Evolutionary conservation across 129 eudicot genomes (phyloP).

Genomic region (Saussurea involucrata): DNA sequence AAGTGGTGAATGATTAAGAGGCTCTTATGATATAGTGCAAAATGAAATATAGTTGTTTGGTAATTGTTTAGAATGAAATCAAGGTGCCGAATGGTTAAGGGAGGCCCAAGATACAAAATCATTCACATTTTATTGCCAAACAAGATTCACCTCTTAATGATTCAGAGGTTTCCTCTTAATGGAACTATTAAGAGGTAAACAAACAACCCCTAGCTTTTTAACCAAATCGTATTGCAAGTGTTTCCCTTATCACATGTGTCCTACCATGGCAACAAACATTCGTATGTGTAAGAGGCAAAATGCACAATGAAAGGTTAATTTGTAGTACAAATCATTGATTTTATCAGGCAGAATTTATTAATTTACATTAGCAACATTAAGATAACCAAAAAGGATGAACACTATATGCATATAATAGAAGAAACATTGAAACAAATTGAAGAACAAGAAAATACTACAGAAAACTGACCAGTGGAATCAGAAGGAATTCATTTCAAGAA

Average conservation of each 20-base stretch:
- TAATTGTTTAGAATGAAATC: no score
- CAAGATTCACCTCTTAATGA: no score
- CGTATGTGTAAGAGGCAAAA: not conserved
- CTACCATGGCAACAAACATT: not conserved
- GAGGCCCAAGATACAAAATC: no score
- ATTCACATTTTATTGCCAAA: no score
- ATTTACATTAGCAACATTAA: slow-evolving; percentile 27
- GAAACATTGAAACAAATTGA: not conserved
- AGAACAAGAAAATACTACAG: slow-evolving; percentile 4
- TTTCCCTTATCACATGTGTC: not conserved
- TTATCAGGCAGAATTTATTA: slow-evolving; percentile 3
- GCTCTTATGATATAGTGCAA: no score
- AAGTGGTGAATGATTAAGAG: no score
- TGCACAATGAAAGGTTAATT: not conserved
- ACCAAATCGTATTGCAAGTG: not conserved
- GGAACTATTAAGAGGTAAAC: no score
- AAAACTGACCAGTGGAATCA: slow-evolving; percentile 17
- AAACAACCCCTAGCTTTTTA: no score
- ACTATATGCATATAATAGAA: slow-evolving; percentile 8
- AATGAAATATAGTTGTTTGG: no score
- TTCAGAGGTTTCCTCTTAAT: no score
- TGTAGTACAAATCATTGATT: not conserved
- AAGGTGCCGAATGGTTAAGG: no score
- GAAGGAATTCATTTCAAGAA: slow-evolving; percentile 64
- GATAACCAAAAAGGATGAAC: not conserved